These are phyloP conservation scores for Chondrus crispus DNA, from an alignment of 23 red algal genomes.

Conservation along the genomic window DNA sequence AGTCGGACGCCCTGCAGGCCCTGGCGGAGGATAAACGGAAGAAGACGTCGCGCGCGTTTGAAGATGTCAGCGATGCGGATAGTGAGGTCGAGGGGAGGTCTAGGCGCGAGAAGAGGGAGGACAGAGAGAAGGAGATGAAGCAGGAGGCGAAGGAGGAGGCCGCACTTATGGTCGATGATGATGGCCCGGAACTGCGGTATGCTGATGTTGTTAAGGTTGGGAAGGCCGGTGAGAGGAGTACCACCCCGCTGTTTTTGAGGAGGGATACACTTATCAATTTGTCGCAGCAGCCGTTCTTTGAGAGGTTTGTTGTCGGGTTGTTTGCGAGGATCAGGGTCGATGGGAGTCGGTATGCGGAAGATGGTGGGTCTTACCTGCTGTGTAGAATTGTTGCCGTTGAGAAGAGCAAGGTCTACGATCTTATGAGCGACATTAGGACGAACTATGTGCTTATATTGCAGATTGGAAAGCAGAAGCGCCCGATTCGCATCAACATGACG, in stretches of 20 bases:
- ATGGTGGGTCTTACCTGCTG: conserved; percentile 27
- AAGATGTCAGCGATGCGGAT: conserved; percentile 54
- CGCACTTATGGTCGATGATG: background rate
- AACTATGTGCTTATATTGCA: conserved; percentile 36
- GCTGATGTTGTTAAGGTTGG: conserved; percentile 28
- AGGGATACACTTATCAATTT: conserved; percentile 40
- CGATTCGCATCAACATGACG: conserved; percentile 16
- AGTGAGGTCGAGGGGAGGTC: conserved; percentile 29
- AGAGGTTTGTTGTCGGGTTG: conserved; percentile 32
- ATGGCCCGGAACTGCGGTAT: conserved; percentile 38
- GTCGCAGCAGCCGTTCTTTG: conserved; percentile 43
- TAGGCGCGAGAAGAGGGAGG: background rate
- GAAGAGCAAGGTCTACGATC: conserved; percentile 34
- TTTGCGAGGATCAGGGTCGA: conserved; percentile 37
- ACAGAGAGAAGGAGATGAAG: background rate
- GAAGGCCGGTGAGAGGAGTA: background rate
- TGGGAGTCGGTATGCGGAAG: background rate
- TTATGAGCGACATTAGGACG: conserved; percentile 16
- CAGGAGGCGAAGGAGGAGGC: background rate
- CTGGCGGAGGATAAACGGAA: conserved; percentile 46
- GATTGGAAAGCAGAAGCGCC: conserved; percentile 6
- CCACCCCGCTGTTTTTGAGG: conserved; percentile 48
- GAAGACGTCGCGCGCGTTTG: conserved; percentile 13
- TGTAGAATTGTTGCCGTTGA: conserved; percentile 46
- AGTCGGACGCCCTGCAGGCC: conserved; percentile 58